Percentiles rank a stretch among this genome's conserved stretches.
Evolutionary conservation across 2,329 filamentous ascomycete genomes (phyloP).

Genomic region (Cucurbitaria berberidis): DNA sequence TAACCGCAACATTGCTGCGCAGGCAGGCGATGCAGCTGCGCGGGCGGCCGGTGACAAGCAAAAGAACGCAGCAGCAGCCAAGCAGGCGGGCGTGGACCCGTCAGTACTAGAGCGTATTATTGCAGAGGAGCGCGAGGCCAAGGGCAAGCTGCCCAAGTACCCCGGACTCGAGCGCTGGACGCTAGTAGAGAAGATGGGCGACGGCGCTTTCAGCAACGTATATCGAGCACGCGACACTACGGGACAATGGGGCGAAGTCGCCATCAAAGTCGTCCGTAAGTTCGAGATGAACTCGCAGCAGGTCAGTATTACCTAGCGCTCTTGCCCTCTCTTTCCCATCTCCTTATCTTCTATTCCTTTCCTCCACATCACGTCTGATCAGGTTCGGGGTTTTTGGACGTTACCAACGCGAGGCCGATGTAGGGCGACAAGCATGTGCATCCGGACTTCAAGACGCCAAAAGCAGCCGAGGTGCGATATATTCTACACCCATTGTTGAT

Average conservation of each 20-base stretch:
- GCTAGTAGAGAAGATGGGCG: conserved; percentile 95
- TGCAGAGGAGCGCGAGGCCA: conserved; percentile 87
- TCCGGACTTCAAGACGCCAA: conserved; percentile 91
- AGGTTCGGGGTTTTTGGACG: conserved; percentile 41
- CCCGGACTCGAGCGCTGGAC: conserved; percentile 86
- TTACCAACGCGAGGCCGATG: conserved; percentile 58
- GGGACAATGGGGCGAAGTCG: conserved; percentile 77
- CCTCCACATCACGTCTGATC: conserved; percentile 28
- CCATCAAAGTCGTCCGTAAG: conserved; percentile 98
- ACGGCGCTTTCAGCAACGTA: conserved; percentile 98
- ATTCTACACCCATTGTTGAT: conserved; percentile 29
- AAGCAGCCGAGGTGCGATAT: conserved; percentile 91
- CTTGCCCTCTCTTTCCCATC: conserved; percentile 40
- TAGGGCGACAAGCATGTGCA: conserved; percentile 94
- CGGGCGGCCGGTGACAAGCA: conserved; percentile 69
- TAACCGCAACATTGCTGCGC: conserved; percentile 69
- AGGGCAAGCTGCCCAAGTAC: conserved; percentile 83
- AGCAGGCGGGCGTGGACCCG: conserved; percentile 59
- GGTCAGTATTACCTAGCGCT: conserved; percentile 68
- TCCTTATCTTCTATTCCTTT: conserved; percentile 38
- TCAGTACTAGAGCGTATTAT: conserved; percentile 83
- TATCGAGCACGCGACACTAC: conserved; percentile 83
- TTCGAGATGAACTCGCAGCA: conserved; percentile 99
- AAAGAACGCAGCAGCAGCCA: conserved; percentile 56
- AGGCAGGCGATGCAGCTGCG: conserved; percentile 70